These are phyloP conservation scores for Fusarium torulosum DNA, from an alignment of 2,329 filamentous ascomycete genomes.

Conservation along the genomic window DNA sequence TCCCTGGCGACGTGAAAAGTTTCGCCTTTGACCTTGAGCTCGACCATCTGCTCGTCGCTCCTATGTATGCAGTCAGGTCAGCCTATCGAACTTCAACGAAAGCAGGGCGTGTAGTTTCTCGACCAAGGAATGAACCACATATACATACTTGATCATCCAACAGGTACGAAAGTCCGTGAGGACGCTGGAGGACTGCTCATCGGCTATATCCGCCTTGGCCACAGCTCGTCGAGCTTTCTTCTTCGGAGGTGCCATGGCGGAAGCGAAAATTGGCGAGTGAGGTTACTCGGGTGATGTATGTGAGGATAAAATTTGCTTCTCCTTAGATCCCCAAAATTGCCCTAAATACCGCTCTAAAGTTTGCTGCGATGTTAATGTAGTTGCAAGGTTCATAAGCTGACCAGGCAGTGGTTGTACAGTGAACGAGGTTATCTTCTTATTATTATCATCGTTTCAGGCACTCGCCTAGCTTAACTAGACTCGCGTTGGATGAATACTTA, in stretches of 20 bases:
- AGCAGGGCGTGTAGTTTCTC: neutral
- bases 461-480: too few relatives aligned
- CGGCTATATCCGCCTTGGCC: constrained; percentile 31
- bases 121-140: neutral
- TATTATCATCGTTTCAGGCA: too few relatives aligned
- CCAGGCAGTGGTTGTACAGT: neutral
- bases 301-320: neutral
- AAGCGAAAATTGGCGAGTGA: neutral
- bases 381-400: neutral
- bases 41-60: constrained; percentile 49
- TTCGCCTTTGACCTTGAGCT: constrained; percentile 50
- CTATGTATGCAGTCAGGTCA: constrained; percentile 32
- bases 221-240: constrained; percentile 39
- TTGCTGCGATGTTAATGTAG: neutral
- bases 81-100: neutral
- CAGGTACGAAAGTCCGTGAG: constrained; percentile 51
- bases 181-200: constrained; percentile 43
- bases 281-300: neutral
- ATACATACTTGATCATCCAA: constrained; percentile 53
- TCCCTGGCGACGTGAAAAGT: constrained; percentile 49
- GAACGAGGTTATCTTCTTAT: too few relatives aligned
- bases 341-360: neutral
- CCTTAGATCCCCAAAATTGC: neutral
- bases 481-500: too few relatives aligned
- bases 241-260: constrained; percentile 30